phyloP scores from a whole-genome alignment of 139 green algal genomes.

The Chlorella sp. region DNA sequence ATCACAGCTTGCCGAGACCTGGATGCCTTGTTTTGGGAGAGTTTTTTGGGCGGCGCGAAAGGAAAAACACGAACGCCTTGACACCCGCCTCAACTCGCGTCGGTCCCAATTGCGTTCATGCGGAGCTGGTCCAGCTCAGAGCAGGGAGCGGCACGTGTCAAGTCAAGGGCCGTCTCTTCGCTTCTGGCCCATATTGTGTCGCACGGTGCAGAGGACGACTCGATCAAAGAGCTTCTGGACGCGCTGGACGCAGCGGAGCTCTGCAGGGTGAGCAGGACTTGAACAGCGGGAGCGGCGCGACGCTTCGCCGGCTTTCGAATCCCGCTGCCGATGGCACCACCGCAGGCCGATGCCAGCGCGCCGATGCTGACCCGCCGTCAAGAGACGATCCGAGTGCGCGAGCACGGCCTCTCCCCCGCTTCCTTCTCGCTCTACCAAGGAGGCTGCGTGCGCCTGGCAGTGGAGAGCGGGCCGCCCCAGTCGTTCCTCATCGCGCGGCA shows the following conservation, averaged over 20 bases:
- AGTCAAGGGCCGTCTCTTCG: no score
- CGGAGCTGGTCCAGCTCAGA: no score
- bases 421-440: neutral
- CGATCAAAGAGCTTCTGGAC: neutral
- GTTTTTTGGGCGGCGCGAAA: no score
- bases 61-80: no score
- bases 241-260: neutral
- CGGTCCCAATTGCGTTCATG: no score
- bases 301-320: neutral
- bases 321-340: neutral
- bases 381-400: neutral
- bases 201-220: no score
- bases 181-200: no score
- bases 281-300: neutral
- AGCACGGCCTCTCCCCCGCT: neutral
- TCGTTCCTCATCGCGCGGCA: conserved; percentile 13
- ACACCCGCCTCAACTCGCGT: no score
- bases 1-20: no score
- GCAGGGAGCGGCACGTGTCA: no score
- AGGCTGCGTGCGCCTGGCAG: conserved; percentile 1
- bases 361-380: conserved; percentile 5
- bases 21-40: no score
- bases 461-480: conserved; percentile 25
- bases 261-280: neutral
- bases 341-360: no score